These are phyloP conservation scores for Allantophomopsis cytisporea DNA, from an alignment of 2,329 filamentous ascomycete species.

Conservation along the genomic window DNA sequence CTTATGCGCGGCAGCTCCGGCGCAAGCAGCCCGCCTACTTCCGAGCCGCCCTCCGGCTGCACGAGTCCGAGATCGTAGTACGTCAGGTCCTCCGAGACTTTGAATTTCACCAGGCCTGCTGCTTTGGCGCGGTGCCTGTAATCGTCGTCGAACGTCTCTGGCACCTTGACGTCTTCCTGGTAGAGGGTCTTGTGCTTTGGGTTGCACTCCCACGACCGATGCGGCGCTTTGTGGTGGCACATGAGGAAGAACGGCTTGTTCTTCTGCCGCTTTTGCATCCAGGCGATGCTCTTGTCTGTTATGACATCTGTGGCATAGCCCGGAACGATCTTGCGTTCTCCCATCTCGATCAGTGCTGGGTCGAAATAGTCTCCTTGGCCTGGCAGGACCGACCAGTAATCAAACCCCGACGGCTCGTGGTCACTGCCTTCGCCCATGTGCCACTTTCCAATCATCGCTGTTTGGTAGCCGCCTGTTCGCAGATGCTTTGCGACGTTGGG, in stretches of 20 bases:
- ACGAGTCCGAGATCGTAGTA: slow-evolving; percentile 35
- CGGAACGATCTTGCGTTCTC: slow-evolving; percentile 15
- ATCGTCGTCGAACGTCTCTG: slow-evolving; percentile 37
- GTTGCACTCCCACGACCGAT: slow-evolving; percentile 36
- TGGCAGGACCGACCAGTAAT: slow-evolving; percentile 35
- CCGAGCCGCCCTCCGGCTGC: slow-evolving; percentile 32
- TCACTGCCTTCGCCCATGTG: slow-evolving; percentile 32
- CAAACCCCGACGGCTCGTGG: slow-evolving; percentile 34
- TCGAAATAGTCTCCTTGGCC: slow-evolving; percentile 39
- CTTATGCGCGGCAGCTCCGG: slow-evolving; percentile 14
- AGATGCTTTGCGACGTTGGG: slow-evolving; percentile 38
- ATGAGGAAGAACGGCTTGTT: slow-evolving; percentile 35
- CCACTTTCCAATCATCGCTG: slow-evolving; percentile 40
- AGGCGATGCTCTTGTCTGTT: slow-evolving; percentile 32
- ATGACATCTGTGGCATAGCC: slow-evolving; percentile 39
- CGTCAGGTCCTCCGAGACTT: slow-evolving; percentile 34
- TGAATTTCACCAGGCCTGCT: slow-evolving; percentile 34
- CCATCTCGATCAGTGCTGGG: slow-evolving; percentile 30
- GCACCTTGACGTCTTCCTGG: slow-evolving; percentile 27
- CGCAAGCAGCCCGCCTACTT: slow-evolving; percentile 21
- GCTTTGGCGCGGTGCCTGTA: slow-evolving; percentile 38
- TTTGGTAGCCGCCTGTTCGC: slow-evolving; percentile 30
- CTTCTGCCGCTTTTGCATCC: slow-evolving; percentile 21
- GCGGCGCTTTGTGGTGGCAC: slow-evolving; percentile 42
- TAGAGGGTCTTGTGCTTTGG: slow-evolving; percentile 33